These are phyloP conservation scores for Ceratocystis lukuohia DNA, from an alignment of 2,329 filamentous ascomycete species.

Conservation along the genomic window DNA sequence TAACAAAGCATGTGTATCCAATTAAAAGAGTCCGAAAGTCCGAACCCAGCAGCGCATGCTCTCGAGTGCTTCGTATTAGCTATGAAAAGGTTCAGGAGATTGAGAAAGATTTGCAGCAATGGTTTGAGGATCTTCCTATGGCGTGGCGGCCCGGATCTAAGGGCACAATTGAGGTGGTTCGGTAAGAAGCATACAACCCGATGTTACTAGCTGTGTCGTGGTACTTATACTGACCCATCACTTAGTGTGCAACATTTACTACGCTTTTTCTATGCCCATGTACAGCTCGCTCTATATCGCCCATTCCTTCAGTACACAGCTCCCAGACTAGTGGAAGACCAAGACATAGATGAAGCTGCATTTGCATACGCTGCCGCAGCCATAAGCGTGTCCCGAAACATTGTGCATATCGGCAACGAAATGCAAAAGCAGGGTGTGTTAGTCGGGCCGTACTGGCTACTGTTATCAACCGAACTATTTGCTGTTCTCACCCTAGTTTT, in stretches of 20 bases:
- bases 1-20: constrained; percentile 51
- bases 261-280: constrained; percentile 67
- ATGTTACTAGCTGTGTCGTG: background rate
- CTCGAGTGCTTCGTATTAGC: constrained; percentile 41
- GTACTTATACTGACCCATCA: background rate
- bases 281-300: constrained; percentile 69
- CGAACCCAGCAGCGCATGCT: constrained; percentile 33
- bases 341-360: constrained; percentile 57
- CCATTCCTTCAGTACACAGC: constrained; percentile 77
- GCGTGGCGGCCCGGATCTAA: constrained; percentile 69
- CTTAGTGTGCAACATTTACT: constrained; percentile 56
- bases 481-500: constrained; percentile 67
- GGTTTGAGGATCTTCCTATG: constrained; percentile 56
- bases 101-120: constrained; percentile 48
- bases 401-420: constrained; percentile 66
- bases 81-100: constrained; percentile 51
- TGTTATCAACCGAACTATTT: constrained; percentile 73
- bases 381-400: constrained; percentile 53
- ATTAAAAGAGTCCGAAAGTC: constrained; percentile 23
- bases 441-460: constrained; percentile 78
- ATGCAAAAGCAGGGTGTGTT: constrained; percentile 62
- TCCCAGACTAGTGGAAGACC: constrained; percentile 42
- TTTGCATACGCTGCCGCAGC: constrained; percentile 58
- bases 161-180: constrained; percentile 57
- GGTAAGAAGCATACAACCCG: constrained; percentile 39